Evolutionary conservation across 805 yeast species (phyloP).

Genomic region (Candida palmyrensis): DNA sequence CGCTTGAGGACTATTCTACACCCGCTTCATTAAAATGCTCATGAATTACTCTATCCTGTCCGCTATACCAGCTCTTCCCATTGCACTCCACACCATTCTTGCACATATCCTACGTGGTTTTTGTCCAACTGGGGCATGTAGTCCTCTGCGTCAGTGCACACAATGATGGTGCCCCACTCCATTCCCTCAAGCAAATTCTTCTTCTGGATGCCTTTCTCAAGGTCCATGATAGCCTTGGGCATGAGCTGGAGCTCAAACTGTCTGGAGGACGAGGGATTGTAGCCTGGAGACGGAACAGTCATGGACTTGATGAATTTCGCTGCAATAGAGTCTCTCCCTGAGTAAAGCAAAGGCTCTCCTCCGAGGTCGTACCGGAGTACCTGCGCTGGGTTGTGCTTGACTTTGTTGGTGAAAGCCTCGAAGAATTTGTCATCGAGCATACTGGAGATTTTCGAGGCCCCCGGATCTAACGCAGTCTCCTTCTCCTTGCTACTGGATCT

Average conservation of each 20-base stretch:
- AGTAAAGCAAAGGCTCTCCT: constrained; percentile 73
- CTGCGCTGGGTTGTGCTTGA: constrained; percentile 81
- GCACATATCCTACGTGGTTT: constrained; percentile 70
- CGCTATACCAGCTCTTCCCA: constrained; percentile 56
- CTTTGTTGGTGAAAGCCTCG: constrained; percentile 69
- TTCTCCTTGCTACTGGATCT: neutral
- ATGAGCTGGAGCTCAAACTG: constrained; percentile 84
- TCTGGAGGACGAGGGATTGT: constrained; percentile 54
- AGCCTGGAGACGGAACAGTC: constrained; percentile 54
- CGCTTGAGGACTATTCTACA: too few relatives aligned
- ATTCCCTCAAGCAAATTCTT: constrained; percentile 60
- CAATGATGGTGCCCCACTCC: constrained; percentile 96
- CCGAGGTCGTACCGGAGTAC: constrained; percentile 80
- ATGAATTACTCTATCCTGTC: too few relatives aligned
- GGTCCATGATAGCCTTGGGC: constrained; percentile 87
- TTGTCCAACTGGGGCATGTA: constrained; percentile 52
- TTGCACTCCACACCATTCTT: constrained; percentile 80
- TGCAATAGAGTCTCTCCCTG: constrained; percentile 53
- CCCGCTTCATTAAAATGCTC: too few relatives aligned
- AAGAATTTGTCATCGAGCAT: constrained; percentile 72
- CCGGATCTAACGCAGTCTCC: constrained; percentile 11
- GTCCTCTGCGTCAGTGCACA: constrained; percentile 72
- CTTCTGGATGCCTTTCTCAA: constrained; percentile 24
- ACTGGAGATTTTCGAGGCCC: constrained; percentile 18
- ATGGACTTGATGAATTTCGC: constrained; percentile 20